These are phyloP conservation scores for Lyophyllum decastes DNA, from an alignment of 768 basidiomycete genomes.

Conservation along the genomic window DNA sequence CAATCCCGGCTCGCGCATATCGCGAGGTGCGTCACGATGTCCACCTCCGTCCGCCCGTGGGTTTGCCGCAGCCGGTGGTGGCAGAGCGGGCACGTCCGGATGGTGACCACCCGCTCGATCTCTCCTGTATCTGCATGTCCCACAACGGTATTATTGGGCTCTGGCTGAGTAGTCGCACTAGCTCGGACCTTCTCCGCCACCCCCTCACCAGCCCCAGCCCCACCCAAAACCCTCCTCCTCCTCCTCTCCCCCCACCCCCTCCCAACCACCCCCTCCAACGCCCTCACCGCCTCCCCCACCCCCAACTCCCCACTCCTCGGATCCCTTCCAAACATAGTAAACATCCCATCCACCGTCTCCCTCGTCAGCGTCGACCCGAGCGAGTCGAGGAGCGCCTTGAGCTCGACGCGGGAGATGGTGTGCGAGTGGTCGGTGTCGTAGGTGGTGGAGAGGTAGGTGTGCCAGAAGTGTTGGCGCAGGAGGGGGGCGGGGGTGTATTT, in stretches of 20 bases:
- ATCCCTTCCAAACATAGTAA: conserved; percentile 23
- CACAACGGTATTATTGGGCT: too few species aligned
- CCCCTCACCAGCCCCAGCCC: conserved; percentile 24
- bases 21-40: conserved; percentile 94
- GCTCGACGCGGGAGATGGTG: conserved; percentile 77
- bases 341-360: conserved; percentile 84
- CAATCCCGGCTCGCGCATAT: conserved; percentile 95
- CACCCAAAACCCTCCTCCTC: conserved; percentile 17
- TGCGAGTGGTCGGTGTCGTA: conserved; percentile 88
- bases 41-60: conserved; percentile 74
- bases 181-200: too few species aligned
- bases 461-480: conserved; percentile 89
- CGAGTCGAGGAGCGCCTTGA: conserved; percentile 95
- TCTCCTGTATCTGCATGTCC: too few species aligned
- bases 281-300: conserved; percentile 76
- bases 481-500: conserved; percentile 96
- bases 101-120: conserved; percentile 77
- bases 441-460: conserved; percentile 73
- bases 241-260: conserved; percentile 27
- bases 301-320: conserved; percentile 63
- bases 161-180: too few species aligned
- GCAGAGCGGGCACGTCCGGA: conserved; percentile 92
- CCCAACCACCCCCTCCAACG: conserved; percentile 82
- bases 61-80: conserved; percentile 82
- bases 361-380: conserved; percentile 88